Percentiles rank a stretch among this genome's conserved stretches.
phyloP scores from a whole-genome alignment of 2,329 filamentous ascomycete genomes.

The Talaromyces piceae region DNA sequence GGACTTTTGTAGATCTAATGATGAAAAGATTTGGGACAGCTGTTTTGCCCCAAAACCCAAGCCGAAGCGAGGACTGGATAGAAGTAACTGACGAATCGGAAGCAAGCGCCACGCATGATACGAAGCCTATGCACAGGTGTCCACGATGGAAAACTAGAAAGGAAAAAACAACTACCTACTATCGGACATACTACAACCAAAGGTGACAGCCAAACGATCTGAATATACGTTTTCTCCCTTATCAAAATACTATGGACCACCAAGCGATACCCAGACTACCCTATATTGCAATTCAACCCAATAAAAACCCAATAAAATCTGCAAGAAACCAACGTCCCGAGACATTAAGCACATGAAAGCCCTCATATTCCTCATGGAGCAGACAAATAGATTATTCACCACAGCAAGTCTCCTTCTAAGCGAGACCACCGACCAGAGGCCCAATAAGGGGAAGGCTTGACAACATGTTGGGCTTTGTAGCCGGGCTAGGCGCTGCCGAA shows the following conservation, averaged over 20 bases:
- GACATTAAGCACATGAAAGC: not conserved
- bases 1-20: conserved; percentile 32
- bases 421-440: not conserved
- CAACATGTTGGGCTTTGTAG: conserved; percentile 4
- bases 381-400: not conserved
- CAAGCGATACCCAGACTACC: not conserved
- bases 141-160: conserved; percentile 6
- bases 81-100: not conserved
- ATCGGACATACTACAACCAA: not conserved
- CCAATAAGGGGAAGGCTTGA: conserved; percentile 4
- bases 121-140: not conserved
- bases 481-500: conserved; percentile 2
- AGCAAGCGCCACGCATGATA: not conserved
- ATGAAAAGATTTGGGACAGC: conserved; percentile 17
- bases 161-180: not conserved
- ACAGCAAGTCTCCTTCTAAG: not conserved
- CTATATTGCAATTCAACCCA: not conserved
- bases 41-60: not conserved
- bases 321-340: not conserved
- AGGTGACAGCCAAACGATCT: not conserved
- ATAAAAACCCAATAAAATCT: not conserved
- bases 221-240: not conserved
- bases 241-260: not conserved
- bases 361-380: not conserved
- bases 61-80: not conserved